A percentile compares a stretch with the other conserved stretches of the same genome.
phyloP scores from a whole-genome alignment of 2,329 filamentous ascomycete genomes.

The Daldinia sp. region DNA sequence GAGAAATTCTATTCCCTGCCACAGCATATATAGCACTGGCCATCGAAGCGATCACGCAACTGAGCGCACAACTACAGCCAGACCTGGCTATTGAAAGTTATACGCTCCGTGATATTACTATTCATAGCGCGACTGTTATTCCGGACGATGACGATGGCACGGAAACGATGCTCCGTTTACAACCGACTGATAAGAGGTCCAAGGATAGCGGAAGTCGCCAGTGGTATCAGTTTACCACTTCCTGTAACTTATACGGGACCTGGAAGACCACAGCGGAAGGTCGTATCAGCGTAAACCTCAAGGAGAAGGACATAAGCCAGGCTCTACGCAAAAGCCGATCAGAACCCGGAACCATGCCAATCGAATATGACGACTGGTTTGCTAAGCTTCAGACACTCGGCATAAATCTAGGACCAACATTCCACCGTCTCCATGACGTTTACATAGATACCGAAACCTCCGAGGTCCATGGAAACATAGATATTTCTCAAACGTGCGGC shows the following conservation, averaged over 20 bases:
- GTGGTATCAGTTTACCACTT: not conserved
- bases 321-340: slow-evolving; percentile 24
- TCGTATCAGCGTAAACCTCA: not conserved
- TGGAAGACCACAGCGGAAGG: not conserved
- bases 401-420: slow-evolving; percentile 55
- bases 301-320: not conserved
- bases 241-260: not conserved
- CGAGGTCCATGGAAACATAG: too few relatives aligned
- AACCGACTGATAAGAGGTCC: not conserved
- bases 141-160: slow-evolving; percentile 49
- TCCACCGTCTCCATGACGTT: slow-evolving; percentile 52
- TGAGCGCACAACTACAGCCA: slow-evolving; percentile 30
- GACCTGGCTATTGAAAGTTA: not conserved
- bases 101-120: slow-evolving; percentile 34
- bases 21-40: slow-evolving; percentile 41
- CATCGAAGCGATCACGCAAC: slow-evolving; percentile 41
- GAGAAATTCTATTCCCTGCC: slow-evolving; percentile 40
- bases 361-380: not conserved
- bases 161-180: slow-evolving; percentile 47
- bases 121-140: slow-evolving; percentile 48
- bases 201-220: not conserved
- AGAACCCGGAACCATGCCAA: not conserved
- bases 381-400: slow-evolving; percentile 27
- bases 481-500: not conserved
- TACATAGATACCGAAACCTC: slow-evolving; percentile 47